Conservation (phyloP, 2,329 filamentous ascomycete species). For the Pseudophaeomoniella oleicola region DNA sequence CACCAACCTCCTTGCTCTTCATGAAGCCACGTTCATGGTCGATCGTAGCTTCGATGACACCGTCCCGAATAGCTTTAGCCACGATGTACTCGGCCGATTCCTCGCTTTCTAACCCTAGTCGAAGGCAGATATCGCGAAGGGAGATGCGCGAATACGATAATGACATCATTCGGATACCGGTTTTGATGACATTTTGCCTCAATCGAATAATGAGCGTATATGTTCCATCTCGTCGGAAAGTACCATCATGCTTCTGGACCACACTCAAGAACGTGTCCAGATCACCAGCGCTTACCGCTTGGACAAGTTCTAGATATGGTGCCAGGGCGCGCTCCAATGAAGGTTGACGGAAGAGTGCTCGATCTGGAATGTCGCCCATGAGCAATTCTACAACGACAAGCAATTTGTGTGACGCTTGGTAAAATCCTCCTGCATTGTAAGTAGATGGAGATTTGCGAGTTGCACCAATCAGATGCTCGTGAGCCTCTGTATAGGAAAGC, state of each 20-base stretch:
- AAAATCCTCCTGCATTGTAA: slow-evolving; percentile 79
- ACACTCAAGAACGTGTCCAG: slow-evolving; percentile 82
- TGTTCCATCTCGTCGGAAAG: slow-evolving; percentile 84
- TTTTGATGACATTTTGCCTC: slow-evolving; percentile 98
- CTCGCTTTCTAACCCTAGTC: slow-evolving; percentile 82
- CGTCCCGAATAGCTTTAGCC: slow-evolving; percentile 93
- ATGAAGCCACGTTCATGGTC: slow-evolving; percentile 93
- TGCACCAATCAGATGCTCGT: slow-evolving; percentile 82
- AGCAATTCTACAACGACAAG: slow-evolving; percentile 88
- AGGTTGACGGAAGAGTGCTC: slow-evolving; percentile 81
- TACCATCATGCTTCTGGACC: slow-evolving; percentile 65
- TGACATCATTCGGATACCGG: slow-evolving; percentile 97
- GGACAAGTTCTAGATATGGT: slow-evolving; percentile 86
- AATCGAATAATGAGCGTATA: slow-evolving; percentile 91
- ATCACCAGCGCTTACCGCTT: slow-evolving; percentile 92
- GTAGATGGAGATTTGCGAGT: slow-evolving; percentile 91
- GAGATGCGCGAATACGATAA: slow-evolving; percentile 96
- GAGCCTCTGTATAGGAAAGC: slow-evolving; percentile 90
- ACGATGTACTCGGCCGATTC: slow-evolving; percentile 99
- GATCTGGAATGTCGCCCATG: slow-evolving; percentile 97
- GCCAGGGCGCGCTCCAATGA: slow-evolving; percentile 75
- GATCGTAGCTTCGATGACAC: slow-evolving; percentile 87
- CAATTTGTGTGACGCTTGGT: slow-evolving; percentile 93
- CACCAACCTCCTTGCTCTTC: slow-evolving; percentile 94
- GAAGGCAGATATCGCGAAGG: slow-evolving; percentile 90